Evolutionary conservation across 257 asterid species (phyloP).

Genomic region (Gentiana macrophylla): DNA sequence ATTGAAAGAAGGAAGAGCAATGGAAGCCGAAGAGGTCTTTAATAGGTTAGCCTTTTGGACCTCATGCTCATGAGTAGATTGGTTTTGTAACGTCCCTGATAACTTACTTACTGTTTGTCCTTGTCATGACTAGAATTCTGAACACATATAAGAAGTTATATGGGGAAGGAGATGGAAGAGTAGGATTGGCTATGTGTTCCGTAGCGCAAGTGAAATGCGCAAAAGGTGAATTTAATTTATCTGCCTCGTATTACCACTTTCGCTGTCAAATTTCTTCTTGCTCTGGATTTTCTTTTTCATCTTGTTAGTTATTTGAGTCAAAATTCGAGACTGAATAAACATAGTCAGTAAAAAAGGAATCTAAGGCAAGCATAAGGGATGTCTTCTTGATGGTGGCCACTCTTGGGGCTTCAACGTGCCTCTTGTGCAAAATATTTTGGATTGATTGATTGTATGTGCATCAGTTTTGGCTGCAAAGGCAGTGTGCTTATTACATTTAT

Average conservation of each 20-base stretch:
- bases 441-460: no score
- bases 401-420: no score
- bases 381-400: no score
- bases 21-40: constrained; percentile 66
- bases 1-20: constrained; percentile 47
- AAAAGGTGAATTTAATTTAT: constrained; percentile 37
- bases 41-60: constrained; percentile 34
- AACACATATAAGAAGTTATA: constrained; percentile 38
- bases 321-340: not conserved
- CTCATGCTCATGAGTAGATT: not conserved
- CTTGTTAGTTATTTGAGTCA: no score
- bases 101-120: constrained; percentile 11
- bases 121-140: constrained; percentile 40
- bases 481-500: no score
- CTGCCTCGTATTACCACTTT: no score
- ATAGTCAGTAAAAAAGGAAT: no score
- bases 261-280: not conserved
- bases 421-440: no score
- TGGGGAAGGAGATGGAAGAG: constrained; percentile 80
- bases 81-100: constrained; percentile 1
- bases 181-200: constrained; percentile 76
- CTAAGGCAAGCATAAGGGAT: no score
- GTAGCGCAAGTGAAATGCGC: constrained; percentile 86
- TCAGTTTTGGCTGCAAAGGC: no score
- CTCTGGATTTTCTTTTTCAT: no score